Conservation (phyloP, 371 early-diverging fungal genomes). For the Syncephalis fuscata region DNA sequence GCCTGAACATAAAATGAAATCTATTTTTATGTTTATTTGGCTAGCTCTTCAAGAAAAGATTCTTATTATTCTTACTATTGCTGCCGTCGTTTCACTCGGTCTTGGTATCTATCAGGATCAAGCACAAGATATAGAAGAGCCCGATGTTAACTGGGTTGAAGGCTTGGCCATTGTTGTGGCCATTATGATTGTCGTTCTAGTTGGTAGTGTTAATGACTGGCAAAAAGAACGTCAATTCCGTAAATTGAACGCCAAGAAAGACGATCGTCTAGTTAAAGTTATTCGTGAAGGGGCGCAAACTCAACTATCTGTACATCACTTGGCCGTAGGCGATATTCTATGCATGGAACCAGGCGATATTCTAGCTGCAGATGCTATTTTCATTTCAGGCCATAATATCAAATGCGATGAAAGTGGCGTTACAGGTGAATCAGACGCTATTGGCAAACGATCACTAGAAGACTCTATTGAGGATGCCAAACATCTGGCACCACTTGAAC, state of each 20-base stretch:
- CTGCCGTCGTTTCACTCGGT: slow-evolving; percentile 69
- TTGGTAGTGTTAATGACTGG: slow-evolving; percentile 67
- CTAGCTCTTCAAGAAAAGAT: slow-evolving; percentile 67
- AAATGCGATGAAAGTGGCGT: slow-evolving; percentile 82
- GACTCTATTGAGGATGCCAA: slow-evolving; percentile 6
- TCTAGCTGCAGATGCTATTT: slow-evolving; percentile 81
- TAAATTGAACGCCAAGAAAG: slow-evolving; percentile 62
- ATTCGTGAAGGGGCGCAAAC: slow-evolving; percentile 56
- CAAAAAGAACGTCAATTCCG: slow-evolving; percentile 80
- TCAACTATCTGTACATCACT: slow-evolving; percentile 70
- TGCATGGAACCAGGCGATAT: slow-evolving; percentile 90
- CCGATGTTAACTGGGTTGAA: slow-evolving; percentile 54
- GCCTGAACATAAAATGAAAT: slow-evolving; percentile 45
- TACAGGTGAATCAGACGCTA: slow-evolving; percentile 84
- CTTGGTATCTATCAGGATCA: slow-evolving; percentile 74
- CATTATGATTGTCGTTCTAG: slow-evolving; percentile 61
- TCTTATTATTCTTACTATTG: slow-evolving; percentile 53
- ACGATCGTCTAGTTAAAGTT: slow-evolving; percentile 56
- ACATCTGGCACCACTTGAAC: slow-evolving; percentile 11
- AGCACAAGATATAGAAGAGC: slow-evolving; percentile 17
- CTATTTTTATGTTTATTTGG: slow-evolving; percentile 55
- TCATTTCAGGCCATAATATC: slow-evolving; percentile 62
- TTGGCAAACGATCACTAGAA: slow-evolving; percentile 34
- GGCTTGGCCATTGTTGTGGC: slow-evolving; percentile 65
- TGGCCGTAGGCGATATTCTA: slow-evolving; percentile 80